Evolutionary conservation across 768 basidiomycete species (phyloP), one percentile per base, ranked within the genome.

Genomic region (Flagelloscypha sp.): DNA sequence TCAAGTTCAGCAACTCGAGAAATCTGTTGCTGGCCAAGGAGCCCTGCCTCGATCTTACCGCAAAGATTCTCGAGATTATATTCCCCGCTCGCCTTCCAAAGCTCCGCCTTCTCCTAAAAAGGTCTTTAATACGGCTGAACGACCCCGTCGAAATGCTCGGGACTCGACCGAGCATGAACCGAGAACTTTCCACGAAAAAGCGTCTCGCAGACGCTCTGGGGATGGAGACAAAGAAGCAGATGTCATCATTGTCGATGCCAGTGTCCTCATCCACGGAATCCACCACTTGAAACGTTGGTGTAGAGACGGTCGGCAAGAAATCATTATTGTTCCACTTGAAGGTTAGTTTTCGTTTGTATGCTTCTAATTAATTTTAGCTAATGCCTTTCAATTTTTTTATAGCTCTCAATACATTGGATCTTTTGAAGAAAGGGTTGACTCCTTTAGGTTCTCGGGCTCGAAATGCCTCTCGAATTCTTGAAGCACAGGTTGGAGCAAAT

Each of bases 351-450:
- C 8, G 12, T 38, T 20, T 15, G 20, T 22, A 5, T 20, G 23
- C 22, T 36, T 13, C 29, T 40, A 18, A 9, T 31, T 31, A 18
- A 8, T 27, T 13, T 33, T 32, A 20, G 13, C 27, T 24, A 12
- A 17, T 13, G 5, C 21, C 5, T 20, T 23, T 24, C 19, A 21
- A 16, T 24, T 17, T 15, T 6, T 11, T 41, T 24, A 17, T 54
- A 94, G 90, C 84, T 7, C 69, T 95, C 18, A 93, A 90, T 49
- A 93, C 90, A 0, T 70, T 95, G 2, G 92, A 95, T 52, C 62
- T 93, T 2, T 72, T 94, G 50, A 95, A 95, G 72, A 95, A 94
- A 53, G 90, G 90, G 1, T 77, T 79, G 0, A 83, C 70, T 18
- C 60, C 74, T 0, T 68, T 89, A 8, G 87, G 90, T 0, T 76